These are phyloP conservation scores for Centaurea solstitialis DNA, from an alignment of 129 eudicot species.

Conservation along the genomic window DNA sequence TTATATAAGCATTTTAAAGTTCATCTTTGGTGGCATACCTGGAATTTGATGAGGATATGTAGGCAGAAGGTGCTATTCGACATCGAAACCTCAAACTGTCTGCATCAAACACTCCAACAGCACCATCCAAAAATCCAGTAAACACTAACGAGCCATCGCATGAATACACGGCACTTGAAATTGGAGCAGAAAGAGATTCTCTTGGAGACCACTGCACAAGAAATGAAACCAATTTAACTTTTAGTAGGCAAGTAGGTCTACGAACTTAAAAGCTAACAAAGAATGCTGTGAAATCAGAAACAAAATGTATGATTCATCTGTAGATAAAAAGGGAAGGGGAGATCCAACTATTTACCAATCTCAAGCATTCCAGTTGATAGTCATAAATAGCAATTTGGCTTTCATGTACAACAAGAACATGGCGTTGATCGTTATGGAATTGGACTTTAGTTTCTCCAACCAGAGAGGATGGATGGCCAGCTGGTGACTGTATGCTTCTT, in stretches of 20 bases:
- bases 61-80: slow-evolving; percentile 72
- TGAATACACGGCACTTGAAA: slow-evolving; percentile 75
- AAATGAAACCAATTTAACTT: neutral
- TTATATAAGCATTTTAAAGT: neutral
- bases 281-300: too few species aligned
- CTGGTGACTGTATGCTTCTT: slow-evolving; percentile 62
- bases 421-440: slow-evolving; percentile 76
- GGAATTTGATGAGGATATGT: slow-evolving; percentile 57
- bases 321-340: neutral
- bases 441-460: slow-evolving; percentile 79
- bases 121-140: slow-evolving; percentile 80
- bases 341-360: slow-evolving; percentile 43
- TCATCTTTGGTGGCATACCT: slow-evolving; percentile 38
- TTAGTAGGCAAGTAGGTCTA: neutral
- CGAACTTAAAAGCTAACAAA: too few species aligned
- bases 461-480: slow-evolving; percentile 53
- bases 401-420: slow-evolving; percentile 73
- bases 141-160: slow-evolving; percentile 66
- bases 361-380: slow-evolving; percentile 70
- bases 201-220: slow-evolving; percentile 73
- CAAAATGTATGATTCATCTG: neutral
- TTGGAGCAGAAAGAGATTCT: slow-evolving; percentile 69
- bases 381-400: slow-evolving; percentile 77
- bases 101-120: slow-evolving; percentile 71
- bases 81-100: slow-evolving; percentile 69